Evolutionary conservation across 371 early-diverging fungal species (phyloP).

Genomic region (Quaeritorhiza haematococci): DNA sequence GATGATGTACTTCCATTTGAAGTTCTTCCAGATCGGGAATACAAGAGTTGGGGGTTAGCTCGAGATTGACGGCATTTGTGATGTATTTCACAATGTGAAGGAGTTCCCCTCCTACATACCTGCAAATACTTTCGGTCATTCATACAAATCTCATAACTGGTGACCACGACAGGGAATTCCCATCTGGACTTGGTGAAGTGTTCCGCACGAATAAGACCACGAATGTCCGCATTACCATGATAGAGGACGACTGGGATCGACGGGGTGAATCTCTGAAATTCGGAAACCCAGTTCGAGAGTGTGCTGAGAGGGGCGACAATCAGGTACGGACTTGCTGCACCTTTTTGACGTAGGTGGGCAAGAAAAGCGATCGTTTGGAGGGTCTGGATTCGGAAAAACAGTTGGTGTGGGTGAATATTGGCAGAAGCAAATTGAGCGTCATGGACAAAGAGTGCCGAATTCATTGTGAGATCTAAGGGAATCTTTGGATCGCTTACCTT

Average conservation of each 20-base stretch:
- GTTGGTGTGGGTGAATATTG: neutral
- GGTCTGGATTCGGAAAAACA: constrained; percentile 62
- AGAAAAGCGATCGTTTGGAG: constrained; percentile 94
- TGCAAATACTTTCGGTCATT: constrained; percentile 55
- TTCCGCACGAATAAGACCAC: constrained; percentile 69
- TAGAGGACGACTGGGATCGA: constrained; percentile 83
- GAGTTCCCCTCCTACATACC: constrained; percentile 2
- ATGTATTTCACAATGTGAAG: neutral
- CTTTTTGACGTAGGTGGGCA: constrained; percentile 66
- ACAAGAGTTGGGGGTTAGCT: constrained; percentile 22
- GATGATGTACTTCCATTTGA: constrained; percentile 91
- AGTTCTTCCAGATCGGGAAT: constrained; percentile 59
- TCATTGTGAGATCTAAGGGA: neutral
- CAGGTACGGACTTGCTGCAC: constrained; percentile 75
- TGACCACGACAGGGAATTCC: constrained; percentile 76
- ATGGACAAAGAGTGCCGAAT: neutral
- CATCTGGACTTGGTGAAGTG: constrained; percentile 55
- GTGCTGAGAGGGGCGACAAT: constrained; percentile 95
- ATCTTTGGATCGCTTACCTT: constrained; percentile 47
- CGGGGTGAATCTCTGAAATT: constrained; percentile 89
- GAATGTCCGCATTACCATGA: constrained; percentile 79
- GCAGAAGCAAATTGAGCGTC: neutral
- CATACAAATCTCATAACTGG: constrained; percentile 90
- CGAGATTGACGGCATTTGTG: neutral
- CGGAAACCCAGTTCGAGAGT: constrained; percentile 95